Evolutionary conservation across 148 eudicot genomes (phyloP).

Genomic region (Rhododendron molle): DNA sequence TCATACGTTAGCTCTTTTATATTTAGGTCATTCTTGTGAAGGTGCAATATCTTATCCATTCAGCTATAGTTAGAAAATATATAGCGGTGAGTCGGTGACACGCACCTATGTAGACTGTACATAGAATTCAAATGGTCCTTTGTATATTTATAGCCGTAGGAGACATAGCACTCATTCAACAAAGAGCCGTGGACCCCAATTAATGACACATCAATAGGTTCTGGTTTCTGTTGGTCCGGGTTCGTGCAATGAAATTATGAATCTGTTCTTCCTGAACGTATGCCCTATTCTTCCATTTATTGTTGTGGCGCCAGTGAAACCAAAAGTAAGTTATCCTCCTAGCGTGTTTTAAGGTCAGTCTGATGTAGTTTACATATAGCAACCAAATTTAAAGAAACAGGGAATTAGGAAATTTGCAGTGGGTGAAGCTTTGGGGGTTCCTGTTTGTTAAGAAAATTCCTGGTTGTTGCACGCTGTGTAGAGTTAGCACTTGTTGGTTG

Average conservation of each 20-base stretch:
- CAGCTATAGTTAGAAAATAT: background rate
- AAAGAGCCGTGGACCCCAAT: background rate
- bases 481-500: background rate
- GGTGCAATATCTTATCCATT: background rate
- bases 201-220: background rate
- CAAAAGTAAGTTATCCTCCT: background rate
- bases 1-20: background rate
- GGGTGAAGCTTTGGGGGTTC: background rate
- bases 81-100: background rate
- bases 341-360: background rate
- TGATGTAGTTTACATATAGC: background rate
- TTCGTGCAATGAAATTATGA: background rate
- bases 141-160: background rate
- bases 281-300: background rate
- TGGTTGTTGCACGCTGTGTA: background rate
- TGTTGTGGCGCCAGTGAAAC: background rate
- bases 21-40: background rate
- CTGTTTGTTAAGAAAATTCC: background rate
- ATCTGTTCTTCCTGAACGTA: background rate
- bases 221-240: background rate
- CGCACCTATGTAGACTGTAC: background rate
- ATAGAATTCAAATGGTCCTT: background rate
- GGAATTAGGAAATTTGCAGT: background rate
- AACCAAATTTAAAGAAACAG: background rate
- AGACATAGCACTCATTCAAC: background rate